Evolutionary conservation across 345 rosid species (phyloP).

Genomic region (Dovyalis caffra): DNA sequence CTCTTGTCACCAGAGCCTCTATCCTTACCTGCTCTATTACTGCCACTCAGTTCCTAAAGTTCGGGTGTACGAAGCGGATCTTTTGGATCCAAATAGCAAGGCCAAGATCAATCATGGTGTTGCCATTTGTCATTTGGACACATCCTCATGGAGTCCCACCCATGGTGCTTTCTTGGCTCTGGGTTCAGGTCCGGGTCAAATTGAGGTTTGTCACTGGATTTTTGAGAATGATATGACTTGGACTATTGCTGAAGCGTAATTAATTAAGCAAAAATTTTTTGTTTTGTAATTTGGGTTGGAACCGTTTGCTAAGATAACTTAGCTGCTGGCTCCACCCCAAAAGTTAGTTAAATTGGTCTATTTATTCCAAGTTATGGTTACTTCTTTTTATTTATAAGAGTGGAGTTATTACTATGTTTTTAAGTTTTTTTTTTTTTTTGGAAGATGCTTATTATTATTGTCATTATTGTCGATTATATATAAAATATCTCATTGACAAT

Average conservation of each 20-base stretch:
- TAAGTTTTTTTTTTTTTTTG: not conserved
- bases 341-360: not conserved
- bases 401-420: not conserved
- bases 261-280: not conserved
- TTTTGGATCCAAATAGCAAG: slow-evolving; percentile 48
- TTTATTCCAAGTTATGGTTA: not conserved
- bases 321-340: not conserved
- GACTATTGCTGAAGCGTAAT: slow-evolving; percentile 37
- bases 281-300: not conserved
- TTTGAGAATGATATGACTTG: slow-evolving; percentile 86
- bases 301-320: not conserved
- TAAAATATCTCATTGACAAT: not conserved
- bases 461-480: not conserved
- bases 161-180: slow-evolving; percentile 77
- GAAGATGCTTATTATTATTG: not conserved
- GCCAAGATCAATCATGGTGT: slow-evolving; percentile 67
- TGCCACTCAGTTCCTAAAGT: slow-evolving; percentile 93
- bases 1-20: slow-evolving; percentile 86
- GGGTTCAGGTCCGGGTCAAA: slow-evolving; percentile 72
- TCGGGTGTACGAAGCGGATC: slow-evolving; percentile 73
- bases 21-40: slow-evolving; percentile 74
- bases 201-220: slow-evolving; percentile 89
- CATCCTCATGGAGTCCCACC: slow-evolving; percentile 71
- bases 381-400: not conserved
- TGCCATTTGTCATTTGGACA: slow-evolving; percentile 84